phyloP scores from a whole-genome alignment of 2,329 filamentous ascomycete genomes.

The Lasiodiplodia gonubiensis region DNA sequence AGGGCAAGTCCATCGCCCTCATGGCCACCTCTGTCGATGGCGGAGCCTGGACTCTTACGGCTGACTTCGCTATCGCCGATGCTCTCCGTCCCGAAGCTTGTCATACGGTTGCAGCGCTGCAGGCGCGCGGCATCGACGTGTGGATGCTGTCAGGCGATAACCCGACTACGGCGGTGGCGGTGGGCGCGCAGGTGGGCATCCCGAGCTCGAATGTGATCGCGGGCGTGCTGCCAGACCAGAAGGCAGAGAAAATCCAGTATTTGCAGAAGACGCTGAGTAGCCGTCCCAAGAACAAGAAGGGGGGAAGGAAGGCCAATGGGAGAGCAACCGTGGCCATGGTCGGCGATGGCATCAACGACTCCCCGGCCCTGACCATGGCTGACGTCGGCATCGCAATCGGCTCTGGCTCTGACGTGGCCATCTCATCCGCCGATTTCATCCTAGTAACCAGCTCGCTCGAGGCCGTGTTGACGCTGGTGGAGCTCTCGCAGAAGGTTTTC shows the following conservation, averaged over 20 bases:
- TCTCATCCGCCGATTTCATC: constrained; percentile 82
- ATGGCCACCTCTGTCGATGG: constrained; percentile 36
- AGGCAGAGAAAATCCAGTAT: constrained; percentile 71
- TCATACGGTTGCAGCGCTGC: constrained; percentile 68
- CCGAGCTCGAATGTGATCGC: constrained; percentile 76
- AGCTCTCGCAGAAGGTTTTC: constrained; percentile 74
- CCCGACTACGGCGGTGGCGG: constrained; percentile 77
- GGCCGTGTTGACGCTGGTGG: constrained; percentile 74
- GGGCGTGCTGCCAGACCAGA: constrained; percentile 83
- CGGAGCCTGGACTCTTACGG: constrained; percentile 55
- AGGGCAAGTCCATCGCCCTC: constrained; percentile 51
- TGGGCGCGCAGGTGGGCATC: constrained; percentile 79
- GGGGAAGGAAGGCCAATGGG: constrained; percentile 25
- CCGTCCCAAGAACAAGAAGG: neutral
- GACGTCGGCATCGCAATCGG: constrained; percentile 85
- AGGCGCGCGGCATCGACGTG: constrained; percentile 70
- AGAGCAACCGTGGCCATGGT: constrained; percentile 77
- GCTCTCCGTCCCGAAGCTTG: constrained; percentile 76
- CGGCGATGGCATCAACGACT: constrained; percentile 86
- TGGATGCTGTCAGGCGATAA: constrained; percentile 97
- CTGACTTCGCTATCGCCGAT: constrained; percentile 79
- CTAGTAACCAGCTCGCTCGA: constrained; percentile 73
- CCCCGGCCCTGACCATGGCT: constrained; percentile 77
- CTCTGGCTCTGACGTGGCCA: constrained; percentile 80
- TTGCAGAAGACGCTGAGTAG: constrained; percentile 46